Evolutionary conservation across 1,284 basidiomycete species (phyloP), one percentile per base, ranked within the genome.

Genomic region (Tremellales sp.): DNA sequence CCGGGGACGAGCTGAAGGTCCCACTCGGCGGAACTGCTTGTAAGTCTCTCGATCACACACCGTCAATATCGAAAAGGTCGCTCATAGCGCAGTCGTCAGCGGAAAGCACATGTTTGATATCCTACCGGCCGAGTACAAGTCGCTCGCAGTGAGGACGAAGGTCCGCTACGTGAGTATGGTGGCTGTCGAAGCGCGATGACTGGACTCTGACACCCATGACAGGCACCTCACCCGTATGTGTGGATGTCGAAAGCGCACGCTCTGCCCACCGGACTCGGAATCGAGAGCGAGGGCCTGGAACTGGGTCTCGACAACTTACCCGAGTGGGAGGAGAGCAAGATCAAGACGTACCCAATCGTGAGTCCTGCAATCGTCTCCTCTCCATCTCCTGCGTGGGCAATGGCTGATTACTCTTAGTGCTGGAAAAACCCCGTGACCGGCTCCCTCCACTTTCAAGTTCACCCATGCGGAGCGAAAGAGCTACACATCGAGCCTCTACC

Each of bases 1-100:
- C 88, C 0, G 86, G 84, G 0, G 89, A 94, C 55, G 84, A 85
- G 72, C 75, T 93, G 2, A 65, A 79, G 7, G 88, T 94, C 0
- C 88, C 91, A 2, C 79, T 91, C 5, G 90, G 89, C 1, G 89
- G 87, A 1, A 96, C 91, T 0, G 88, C 84, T 10, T 93, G 87
- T 72, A 80, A 84, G 43, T 82, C 17, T n/a, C 24, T 22, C 26
- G 6, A 15, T 24, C 13, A 6, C 27, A 15, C 4, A 6, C 15
- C 33, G 4, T 36, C 6, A n/a, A n/a, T n/a, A 36, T 36, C 6
- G 4, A 15, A 25, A 25, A 47, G 36, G 21, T 48, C 42, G 45
- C 43, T 52, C 17, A 51, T 43, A 15, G 10, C 4, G 23, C 56
- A 72, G 68, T 80, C 64, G 76, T 76, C 10, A 75, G 83, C 2